Evolutionary conservation across 306 rosid species (phyloP).

Genomic region (Vigna angularis): DNA sequence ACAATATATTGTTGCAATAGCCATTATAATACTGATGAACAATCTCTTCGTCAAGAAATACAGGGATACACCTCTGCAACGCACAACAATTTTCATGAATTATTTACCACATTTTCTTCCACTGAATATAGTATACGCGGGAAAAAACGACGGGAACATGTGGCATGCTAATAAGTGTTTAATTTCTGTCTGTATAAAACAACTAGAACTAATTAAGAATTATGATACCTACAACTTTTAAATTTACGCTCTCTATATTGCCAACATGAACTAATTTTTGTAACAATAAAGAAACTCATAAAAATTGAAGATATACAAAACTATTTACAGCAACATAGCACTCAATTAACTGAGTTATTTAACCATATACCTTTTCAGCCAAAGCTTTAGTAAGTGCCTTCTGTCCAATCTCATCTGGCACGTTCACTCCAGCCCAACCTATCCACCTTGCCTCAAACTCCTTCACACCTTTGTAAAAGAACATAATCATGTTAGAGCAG

Average conservation of each 20-base stretch:
- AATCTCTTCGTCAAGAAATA: constrained; percentile 91
- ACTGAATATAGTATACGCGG: not conserved
- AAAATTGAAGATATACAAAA: too few relatives aligned
- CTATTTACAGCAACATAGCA: too few relatives aligned
- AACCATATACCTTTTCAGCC: constrained; percentile 70
- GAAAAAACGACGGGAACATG: not conserved
- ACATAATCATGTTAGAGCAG: constrained; percentile 33
- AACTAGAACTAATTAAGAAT: not conserved
- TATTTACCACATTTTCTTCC: not conserved
- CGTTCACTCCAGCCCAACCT: constrained; percentile 98
- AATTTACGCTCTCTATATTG: not conserved
- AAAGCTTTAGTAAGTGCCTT: constrained; percentile 83
- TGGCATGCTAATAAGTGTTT: not conserved
- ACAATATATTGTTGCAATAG: constrained; percentile 88
- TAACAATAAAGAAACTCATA: too few relatives aligned
- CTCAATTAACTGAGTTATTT: not conserved
- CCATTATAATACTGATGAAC: constrained; percentile 95
- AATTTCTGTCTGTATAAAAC: not conserved
- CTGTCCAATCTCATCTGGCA: constrained; percentile 88
- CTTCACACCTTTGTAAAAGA: constrained; percentile 72
- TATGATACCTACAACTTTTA: not conserved
- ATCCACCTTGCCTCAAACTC: constrained; percentile 94
- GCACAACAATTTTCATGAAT: constrained; percentile 21
- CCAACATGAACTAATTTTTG: not conserved
- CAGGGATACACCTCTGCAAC: constrained; percentile 85